phyloP scores from a whole-genome alignment of 495 filamentous ascomycete species.

The Penicillium cosmopolitanum region DNA sequence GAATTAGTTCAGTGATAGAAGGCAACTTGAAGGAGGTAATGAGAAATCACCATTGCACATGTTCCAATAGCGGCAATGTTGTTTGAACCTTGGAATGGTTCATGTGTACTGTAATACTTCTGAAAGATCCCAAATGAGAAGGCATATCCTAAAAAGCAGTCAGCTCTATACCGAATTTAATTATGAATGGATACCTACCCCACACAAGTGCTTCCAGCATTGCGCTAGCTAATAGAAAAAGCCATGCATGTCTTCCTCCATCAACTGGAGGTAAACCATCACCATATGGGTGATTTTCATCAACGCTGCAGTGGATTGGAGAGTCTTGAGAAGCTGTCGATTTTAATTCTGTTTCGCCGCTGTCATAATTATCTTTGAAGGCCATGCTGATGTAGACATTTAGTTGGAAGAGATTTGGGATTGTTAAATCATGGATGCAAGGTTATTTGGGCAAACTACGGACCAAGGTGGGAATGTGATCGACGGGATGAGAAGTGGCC shows the following conservation, averaged over 20 bases:
- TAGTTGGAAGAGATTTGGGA: background rate
- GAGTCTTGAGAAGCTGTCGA: background rate
- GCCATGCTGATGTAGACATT: background rate
- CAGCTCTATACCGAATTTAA: constrained; percentile 4
- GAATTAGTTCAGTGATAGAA: background rate
- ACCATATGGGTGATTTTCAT: background rate
- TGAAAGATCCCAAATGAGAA: constrained; percentile 66
- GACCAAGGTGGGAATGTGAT: too few relatives aligned
- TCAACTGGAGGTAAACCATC: constrained; percentile 55
- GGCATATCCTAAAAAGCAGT: constrained; percentile 55
- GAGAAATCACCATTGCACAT: constrained; percentile 39
- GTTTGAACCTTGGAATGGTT: constrained; percentile 45
- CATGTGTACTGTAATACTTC: constrained; percentile 54
- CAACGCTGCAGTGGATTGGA: background rate
- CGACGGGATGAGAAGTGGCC: too few relatives aligned
- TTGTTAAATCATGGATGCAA: background rate
- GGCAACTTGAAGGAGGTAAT: too few relatives aligned
- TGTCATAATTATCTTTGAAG: background rate
- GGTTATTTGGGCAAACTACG: background rate
- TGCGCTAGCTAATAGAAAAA: constrained; percentile 63
- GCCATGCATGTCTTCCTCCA: constrained; percentile 64
- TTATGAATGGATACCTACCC: constrained; percentile 47
- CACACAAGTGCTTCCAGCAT: constrained; percentile 65
- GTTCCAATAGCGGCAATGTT: constrained; percentile 53
- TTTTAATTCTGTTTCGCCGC: background rate